phyloP scores from a whole-genome alignment of 345 rosid species.

The thale cress (Arabidopsis thaliana) region DNA sequence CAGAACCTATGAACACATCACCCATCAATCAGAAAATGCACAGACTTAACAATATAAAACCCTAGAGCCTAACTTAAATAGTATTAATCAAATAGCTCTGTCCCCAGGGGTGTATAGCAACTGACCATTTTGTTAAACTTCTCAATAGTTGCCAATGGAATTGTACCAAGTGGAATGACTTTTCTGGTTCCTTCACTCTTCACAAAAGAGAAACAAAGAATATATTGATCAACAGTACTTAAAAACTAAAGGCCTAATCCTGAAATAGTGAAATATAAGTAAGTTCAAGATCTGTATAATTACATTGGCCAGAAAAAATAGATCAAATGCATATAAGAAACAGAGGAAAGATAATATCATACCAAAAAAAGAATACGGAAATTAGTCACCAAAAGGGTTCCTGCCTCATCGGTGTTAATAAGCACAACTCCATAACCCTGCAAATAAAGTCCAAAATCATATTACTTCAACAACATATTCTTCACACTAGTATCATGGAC shows the following conservation, averaged over 20 bases:
- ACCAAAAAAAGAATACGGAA: conserved; percentile 94
- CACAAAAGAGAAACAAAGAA: conserved; percentile 38
- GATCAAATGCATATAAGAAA: conserved; percentile 21
- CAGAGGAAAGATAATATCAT: conserved; percentile 43
- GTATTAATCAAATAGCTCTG: conserved; percentile 3
- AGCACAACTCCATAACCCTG: conserved; percentile 93
- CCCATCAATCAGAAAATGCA: conserved; percentile 11
- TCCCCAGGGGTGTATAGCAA: conserved; percentile 11
- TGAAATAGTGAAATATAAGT: conserved; percentile 14
- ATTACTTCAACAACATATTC: background rate
- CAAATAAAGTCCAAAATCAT: conserved; percentile 37
- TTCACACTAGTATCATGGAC: background rate
- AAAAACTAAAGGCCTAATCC: background rate
- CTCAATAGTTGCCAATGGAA: conserved; percentile 90
- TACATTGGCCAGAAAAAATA: background rate
- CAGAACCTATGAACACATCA: conserved; percentile 52
- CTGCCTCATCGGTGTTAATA: conserved; percentile 89
- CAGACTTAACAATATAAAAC: conserved; percentile 8
- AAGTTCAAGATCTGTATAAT: background rate
- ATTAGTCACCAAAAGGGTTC: conserved; percentile 86
- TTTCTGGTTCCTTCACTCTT: conserved; percentile 89
- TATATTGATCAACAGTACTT: background rate
- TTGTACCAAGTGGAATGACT: conserved; percentile 78
- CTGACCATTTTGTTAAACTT: conserved; percentile 88
- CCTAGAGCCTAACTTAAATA: conserved; percentile 9